Conservation (phyloP, 306 rosid genomes). For the cucumber (Cucumis sativus) region DNA sequence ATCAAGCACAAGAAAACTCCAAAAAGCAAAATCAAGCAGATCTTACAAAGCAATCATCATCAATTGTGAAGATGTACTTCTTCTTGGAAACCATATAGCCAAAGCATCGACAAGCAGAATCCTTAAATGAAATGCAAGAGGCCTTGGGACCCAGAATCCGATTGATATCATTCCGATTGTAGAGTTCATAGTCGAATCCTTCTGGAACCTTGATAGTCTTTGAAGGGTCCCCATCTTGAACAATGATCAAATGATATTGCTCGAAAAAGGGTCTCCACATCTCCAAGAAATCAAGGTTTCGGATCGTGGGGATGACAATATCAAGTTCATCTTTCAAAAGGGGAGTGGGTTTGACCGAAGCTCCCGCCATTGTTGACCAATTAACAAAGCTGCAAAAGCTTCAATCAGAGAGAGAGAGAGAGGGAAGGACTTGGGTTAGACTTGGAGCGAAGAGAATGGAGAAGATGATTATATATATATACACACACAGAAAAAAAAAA, state of each 20-base stretch:
- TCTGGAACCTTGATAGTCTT: constrained; percentile 22
- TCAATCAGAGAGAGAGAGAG: neutral
- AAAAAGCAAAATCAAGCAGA: neutral
- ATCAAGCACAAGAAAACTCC: neutral
- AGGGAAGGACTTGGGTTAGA: neutral
- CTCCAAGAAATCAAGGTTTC: constrained; percentile 32
- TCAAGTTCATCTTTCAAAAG: constrained; percentile 26
- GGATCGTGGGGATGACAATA: constrained; percentile 27
- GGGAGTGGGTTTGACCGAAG: constrained; percentile 9
- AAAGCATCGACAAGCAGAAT: constrained; percentile 43
- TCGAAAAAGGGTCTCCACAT: constrained; percentile 33
- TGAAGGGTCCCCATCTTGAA: constrained; percentile 28
- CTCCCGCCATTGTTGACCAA: constrained; percentile 4
- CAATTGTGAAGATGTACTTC: constrained; percentile 40
- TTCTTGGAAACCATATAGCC: constrained; percentile 39
- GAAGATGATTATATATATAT: neutral
- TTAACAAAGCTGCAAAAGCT: neutral
- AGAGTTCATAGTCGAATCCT: constrained; percentile 37
- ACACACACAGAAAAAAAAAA: neutral
- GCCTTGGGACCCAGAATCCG: constrained; percentile 35
- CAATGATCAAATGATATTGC: constrained; percentile 23
- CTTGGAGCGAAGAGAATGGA: neutral
- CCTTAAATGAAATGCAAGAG: constrained; percentile 39
- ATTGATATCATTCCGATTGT: constrained; percentile 24
- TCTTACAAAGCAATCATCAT: constrained; percentile 36